These are phyloP conservation scores for Aureobasidium zeae DNA, from an alignment of 2,329 filamentous ascomycete genomes.

Conservation along the genomic window DNA sequence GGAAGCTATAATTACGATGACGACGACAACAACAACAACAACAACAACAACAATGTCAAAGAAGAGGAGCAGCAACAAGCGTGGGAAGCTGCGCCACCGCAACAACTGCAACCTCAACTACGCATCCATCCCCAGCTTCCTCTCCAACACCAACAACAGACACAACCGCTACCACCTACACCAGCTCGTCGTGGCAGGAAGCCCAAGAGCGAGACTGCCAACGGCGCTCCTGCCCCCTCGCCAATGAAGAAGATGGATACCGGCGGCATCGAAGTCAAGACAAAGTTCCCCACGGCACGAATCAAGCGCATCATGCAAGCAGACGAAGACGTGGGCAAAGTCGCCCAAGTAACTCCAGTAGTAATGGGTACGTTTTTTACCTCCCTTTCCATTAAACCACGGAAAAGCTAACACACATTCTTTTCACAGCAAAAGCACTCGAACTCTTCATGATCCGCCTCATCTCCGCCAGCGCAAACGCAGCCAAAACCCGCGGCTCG, in stretches of 20 bases:
- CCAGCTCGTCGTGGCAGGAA: slow-evolving; percentile 19
- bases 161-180: slow-evolving; percentile 16
- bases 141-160: too few relatives aligned
- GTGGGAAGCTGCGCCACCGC: slow-evolving; percentile 21
- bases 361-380: slow-evolving; percentile 59
- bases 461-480: slow-evolving; percentile 73
- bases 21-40: too few relatives aligned
- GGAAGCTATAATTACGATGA: slow-evolving; percentile 16
- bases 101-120: not conserved
- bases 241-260: slow-evolving; percentile 24
- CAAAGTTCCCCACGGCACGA: slow-evolving; percentile 90
- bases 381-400: not conserved
- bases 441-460: slow-evolving; percentile 97
- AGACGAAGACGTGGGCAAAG: slow-evolving; percentile 96
- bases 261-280: slow-evolving; percentile 63
- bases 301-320: slow-evolving; percentile 99
- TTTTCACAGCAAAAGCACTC: slow-evolving; percentile 67
- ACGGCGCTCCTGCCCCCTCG: not conserved
- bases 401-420: too few relatives aligned
- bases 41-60: slow-evolving; percentile 24
- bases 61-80: slow-evolving; percentile 24
- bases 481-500: slow-evolving; percentile 49
- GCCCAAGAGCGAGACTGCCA: slow-evolving; percentile 16
- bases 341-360: slow-evolving; percentile 93
- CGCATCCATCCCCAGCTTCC: too few relatives aligned